These are phyloP conservation scores for Trypanosoma avium DNA, from an alignment of 208 protist species.

Conservation along the genomic window DNA sequence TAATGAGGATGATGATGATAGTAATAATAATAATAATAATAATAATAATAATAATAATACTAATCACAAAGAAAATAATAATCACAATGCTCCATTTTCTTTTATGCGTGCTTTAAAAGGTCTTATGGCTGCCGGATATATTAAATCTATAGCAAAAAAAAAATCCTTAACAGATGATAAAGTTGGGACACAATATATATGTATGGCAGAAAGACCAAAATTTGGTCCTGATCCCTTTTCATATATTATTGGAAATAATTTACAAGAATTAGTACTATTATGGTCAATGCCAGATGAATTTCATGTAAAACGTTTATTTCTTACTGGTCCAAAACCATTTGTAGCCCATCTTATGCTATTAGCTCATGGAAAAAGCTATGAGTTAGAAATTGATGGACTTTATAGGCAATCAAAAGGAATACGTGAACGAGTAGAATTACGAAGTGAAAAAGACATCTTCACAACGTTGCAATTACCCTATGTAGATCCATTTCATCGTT, in stretches of 20 bases:
- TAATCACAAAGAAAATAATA: not conserved
- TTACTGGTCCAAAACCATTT: slow-evolving; percentile 65
- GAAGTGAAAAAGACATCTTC: slow-evolving; percentile 54
- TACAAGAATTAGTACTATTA: slow-evolving; percentile 29
- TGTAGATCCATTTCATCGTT: slow-evolving; percentile 55
- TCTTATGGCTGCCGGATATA: slow-evolving; percentile 41
- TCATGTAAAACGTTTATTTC: slow-evolving; percentile 44
- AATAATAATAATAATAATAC: not conserved
- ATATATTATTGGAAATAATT: not conserved
- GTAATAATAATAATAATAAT: not conserved
- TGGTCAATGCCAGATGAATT: slow-evolving; percentile 37
- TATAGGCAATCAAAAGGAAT: slow-evolving; percentile 22
- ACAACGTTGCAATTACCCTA: slow-evolving; percentile 43
- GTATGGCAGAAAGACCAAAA: not conserved
- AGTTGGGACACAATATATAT: slow-evolving; percentile 1
- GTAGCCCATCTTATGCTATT: slow-evolving; percentile 48
- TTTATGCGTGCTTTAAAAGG: slow-evolving; percentile 43
- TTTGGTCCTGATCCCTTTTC: slow-evolving; percentile 1
- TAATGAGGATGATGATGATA: too few relatives aligned
- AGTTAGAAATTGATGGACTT: slow-evolving; percentile 53
- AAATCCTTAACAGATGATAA: not conserved
- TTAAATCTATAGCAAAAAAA: slow-evolving; percentile 25
- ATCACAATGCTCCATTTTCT: slow-evolving; percentile 16
- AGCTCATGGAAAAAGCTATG: slow-evolving; percentile 44
- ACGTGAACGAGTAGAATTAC: slow-evolving; percentile 26